These are phyloP conservation scores for Macaranga tanarius DNA, from an alignment of 441 rosid species.

Conservation along the genomic window DNA sequence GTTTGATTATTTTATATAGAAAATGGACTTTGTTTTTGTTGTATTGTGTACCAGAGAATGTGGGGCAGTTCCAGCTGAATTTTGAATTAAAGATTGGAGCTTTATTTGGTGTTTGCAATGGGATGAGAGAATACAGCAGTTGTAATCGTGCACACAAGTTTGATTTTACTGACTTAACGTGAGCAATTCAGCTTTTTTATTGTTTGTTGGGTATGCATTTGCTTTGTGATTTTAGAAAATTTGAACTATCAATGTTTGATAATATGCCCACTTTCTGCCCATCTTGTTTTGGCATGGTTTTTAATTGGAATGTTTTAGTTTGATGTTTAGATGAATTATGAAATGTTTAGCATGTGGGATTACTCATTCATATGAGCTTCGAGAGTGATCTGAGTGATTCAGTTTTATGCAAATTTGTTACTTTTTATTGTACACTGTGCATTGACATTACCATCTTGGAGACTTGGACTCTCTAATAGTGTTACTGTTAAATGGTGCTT, in stretches of 20 bases:
- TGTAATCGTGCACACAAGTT: constrained; percentile 35
- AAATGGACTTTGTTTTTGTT: background rate
- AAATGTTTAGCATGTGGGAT: too few relatives aligned
- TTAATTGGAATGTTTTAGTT: too few relatives aligned
- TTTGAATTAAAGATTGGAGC: constrained; percentile 35
- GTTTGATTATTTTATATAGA: background rate
- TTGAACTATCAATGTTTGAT: background rate
- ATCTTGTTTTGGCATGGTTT: background rate
- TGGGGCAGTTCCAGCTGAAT: constrained; percentile 35
- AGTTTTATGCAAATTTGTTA: too few relatives aligned
- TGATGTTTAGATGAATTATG: too few relatives aligned
- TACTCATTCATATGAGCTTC: background rate
- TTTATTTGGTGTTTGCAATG: constrained; percentile 25
- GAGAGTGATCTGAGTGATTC: too few relatives aligned
- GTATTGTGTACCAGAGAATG: constrained; percentile 35
- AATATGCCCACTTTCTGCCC: background rate
- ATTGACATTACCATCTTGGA: background rate
- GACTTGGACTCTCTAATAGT: background rate
- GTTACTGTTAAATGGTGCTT: background rate
- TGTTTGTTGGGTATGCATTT: background rate
- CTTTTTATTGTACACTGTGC: too few relatives aligned
- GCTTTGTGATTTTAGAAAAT: background rate
- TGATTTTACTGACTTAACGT: constrained; percentile 85
- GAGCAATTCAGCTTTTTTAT: constrained; percentile 24
- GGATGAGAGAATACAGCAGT: constrained; percentile 50